These are phyloP conservation scores for Spinacia oleracea DNA, from an alignment of 179 eudicot genomes.

Conservation along the genomic window DNA sequence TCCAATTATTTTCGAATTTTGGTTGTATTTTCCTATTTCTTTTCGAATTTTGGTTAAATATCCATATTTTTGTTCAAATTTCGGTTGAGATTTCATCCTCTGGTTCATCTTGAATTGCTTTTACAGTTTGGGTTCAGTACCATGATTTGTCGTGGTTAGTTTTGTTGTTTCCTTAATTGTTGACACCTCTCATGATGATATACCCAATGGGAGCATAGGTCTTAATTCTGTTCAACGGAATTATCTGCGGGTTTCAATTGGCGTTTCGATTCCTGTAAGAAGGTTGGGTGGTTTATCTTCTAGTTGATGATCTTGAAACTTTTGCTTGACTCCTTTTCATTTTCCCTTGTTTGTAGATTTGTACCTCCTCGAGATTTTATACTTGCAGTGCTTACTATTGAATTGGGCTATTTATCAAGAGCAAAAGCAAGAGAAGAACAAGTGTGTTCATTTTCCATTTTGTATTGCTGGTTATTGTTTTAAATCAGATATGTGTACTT, in stretches of 20 bases:
- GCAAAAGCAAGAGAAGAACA: conserved; percentile 63
- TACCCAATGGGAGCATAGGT: conserved; percentile 48
- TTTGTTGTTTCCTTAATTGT: conserved; percentile 39
- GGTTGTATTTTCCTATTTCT: no score
- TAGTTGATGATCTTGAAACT: background rate
- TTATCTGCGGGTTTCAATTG: conserved; percentile 69
- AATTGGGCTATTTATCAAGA: conserved; percentile 76
- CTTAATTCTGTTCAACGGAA: conserved; percentile 72
- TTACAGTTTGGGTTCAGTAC: background rate
- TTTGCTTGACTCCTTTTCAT: conserved; percentile 12
- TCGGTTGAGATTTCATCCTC: no score
- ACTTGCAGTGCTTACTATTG: conserved; percentile 78
- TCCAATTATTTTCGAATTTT: no score
- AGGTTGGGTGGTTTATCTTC: conserved; percentile 39
- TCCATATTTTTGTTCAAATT: no score
- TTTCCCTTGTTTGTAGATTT: conserved; percentile 42
- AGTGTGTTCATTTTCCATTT: conserved; percentile 32
- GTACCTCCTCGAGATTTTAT: conserved; percentile 69
- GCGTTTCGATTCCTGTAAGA: conserved; percentile 58
- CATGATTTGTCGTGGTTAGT: background rate
- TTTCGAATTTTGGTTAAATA: no score
- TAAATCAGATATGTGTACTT: background rate
- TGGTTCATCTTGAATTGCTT: no score
- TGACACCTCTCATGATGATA: conserved; percentile 45
- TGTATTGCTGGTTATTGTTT: background rate